These are phyloP conservation scores for Setaria viridis DNA, from an alignment of 202 grass and related monocot genomes.

Conservation along the genomic window DNA sequence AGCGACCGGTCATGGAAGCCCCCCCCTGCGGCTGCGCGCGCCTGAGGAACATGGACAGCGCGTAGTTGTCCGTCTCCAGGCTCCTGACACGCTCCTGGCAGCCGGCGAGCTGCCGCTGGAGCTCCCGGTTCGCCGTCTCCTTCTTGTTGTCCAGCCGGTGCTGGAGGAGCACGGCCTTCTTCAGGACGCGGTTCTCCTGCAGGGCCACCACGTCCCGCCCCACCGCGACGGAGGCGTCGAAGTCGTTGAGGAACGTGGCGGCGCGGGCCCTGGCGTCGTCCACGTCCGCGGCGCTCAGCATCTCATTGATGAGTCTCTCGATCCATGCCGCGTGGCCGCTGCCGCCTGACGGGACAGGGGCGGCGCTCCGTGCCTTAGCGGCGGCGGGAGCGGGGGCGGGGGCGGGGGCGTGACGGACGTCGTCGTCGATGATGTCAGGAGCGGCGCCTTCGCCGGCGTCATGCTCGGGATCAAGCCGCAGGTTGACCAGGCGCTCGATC, in stretches of 20 bases:
- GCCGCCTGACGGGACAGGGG: not conserved
- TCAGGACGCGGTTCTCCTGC: constrained; percentile 24
- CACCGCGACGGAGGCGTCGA: not conserved
- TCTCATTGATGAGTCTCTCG: not conserved
- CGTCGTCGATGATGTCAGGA: not conserved
- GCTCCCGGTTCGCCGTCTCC: not conserved
- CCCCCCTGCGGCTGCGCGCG: not conserved
- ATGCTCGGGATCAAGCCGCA: not conserved
- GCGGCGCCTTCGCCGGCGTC: not conserved
- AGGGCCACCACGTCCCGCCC: not conserved
- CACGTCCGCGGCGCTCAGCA: not conserved
- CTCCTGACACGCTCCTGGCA: constrained; percentile 9
- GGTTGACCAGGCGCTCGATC: not conserved
- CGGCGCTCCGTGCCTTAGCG: too few relatives aligned
- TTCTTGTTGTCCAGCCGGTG: not conserved
- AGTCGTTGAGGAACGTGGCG: constrained; percentile 10
- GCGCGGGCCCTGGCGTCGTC: constrained; percentile 22
- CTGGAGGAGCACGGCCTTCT: constrained; percentile 28
- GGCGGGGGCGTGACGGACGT: not conserved
- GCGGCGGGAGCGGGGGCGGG: not conserved
- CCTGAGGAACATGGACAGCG: constrained; percentile 16
- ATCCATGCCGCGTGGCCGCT: not conserved
- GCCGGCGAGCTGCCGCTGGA: not conserved
- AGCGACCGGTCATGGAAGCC: not conserved
- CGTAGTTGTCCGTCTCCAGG: constrained; percentile 41